A percentile compares a stretch with the other conserved stretches of the same genome.
phyloP scores from a whole-genome alignment of 768 basidiomycete genomes.

The Tulasnella sp. region DNA sequence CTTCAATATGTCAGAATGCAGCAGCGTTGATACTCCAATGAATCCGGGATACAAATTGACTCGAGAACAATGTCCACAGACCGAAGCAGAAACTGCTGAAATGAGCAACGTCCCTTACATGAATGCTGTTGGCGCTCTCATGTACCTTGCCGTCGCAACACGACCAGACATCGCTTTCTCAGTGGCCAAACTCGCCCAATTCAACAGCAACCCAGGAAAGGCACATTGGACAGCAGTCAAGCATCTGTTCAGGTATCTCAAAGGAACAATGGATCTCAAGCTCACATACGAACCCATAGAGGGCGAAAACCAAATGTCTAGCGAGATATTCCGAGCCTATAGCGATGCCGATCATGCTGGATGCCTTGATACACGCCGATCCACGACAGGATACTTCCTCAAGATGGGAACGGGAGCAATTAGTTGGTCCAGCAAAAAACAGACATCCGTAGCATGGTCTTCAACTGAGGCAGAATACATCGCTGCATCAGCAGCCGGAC shows the following conservation, averaged over 20 bases:
- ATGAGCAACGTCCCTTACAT: conserved; percentile 1
- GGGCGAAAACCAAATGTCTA: not conserved
- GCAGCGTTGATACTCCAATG: too few species aligned
- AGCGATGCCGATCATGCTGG: conserved; percentile 44
- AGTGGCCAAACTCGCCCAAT: conserved; percentile 18
- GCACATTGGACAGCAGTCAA: conserved; percentile 44
- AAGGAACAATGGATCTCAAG: conserved; percentile 24
- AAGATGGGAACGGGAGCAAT: too few species aligned
- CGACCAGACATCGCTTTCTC: conserved; percentile 27
- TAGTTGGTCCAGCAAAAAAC: too few species aligned
- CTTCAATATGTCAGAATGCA: conserved; percentile 5
- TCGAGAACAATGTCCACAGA: not conserved
- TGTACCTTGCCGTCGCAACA: conserved; percentile 15
- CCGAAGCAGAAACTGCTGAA: not conserved
- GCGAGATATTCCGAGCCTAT: conserved; percentile 35
- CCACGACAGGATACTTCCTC: too few species aligned
- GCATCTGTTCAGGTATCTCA: conserved; percentile 36
- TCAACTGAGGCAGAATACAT: conserved; percentile 41
- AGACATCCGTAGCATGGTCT: too few species aligned
- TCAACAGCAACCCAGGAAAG: conserved; percentile 37
- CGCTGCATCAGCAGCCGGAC: not conserved
- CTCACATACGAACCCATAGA: not conserved
- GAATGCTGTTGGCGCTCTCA: too few species aligned
- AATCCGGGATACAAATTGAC: too few species aligned
- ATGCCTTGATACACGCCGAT: conserved; percentile 41